phyloP scores from a whole-genome alignment of 2,329 filamentous ascomycete genomes.

The Verticillium zaregamsianum region DNA sequence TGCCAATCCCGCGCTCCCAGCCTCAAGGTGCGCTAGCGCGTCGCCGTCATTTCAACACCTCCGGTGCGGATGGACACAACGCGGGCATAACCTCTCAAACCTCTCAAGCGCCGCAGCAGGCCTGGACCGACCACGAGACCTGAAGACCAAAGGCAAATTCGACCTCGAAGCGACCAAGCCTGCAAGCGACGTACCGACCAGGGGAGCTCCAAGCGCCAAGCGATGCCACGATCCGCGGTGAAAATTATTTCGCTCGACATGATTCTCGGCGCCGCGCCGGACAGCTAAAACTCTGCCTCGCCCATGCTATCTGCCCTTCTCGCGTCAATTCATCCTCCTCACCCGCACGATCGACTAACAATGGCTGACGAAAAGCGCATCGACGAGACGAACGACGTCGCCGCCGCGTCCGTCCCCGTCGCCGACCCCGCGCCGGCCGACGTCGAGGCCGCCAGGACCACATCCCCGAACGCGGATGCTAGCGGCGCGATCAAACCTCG shows the following conservation, averaged over 20 bases:
- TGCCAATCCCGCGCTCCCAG: not conserved
- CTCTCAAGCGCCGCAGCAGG: not conserved
- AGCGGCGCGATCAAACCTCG: not conserved
- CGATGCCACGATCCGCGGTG: not conserved
- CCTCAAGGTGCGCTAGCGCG: not conserved
- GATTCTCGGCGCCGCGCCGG: not conserved
- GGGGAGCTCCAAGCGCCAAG: not conserved
- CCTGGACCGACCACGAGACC: not conserved
- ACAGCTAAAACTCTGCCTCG: not conserved
- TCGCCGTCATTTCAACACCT: not conserved
- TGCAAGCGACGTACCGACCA: not conserved
- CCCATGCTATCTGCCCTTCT: not conserved
- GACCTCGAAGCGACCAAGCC: not conserved
- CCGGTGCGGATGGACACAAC: not conserved
- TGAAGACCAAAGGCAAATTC: not conserved
- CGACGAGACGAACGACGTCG: not conserved
- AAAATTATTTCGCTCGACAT: not conserved
- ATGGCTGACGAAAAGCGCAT: conserved; percentile 2
- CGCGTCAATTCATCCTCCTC: not conserved
- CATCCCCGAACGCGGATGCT: not conserved
- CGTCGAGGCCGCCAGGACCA: not conserved
- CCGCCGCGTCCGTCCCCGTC: not conserved
- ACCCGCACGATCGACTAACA: not conserved
- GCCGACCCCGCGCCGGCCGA: not conserved
- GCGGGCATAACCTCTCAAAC: not conserved